Percentiles rank a stretch among this genome's conserved stretches.
phyloP scores from a whole-genome alignment of 2,329 filamentous ascomycete genomes.

The Juglanconis oblonga region DNA sequence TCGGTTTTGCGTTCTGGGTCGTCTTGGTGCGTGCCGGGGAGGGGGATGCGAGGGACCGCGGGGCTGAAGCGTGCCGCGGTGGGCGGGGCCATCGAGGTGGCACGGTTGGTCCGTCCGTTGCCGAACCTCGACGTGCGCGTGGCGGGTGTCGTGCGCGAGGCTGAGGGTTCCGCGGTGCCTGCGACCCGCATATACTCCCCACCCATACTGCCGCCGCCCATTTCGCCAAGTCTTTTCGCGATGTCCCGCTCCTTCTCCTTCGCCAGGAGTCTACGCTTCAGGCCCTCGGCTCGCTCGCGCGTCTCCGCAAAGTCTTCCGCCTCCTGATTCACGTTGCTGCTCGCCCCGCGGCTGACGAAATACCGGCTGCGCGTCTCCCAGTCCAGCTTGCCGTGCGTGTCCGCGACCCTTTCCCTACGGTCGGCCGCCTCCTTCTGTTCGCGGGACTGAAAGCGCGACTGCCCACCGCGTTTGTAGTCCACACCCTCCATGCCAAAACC shows the following conservation, averaged over 20 bases:
- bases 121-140: slow-evolving; percentile 15
- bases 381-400: slow-evolving; percentile 49
- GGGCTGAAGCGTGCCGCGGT: slow-evolving; percentile 17
- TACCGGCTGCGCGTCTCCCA: slow-evolving; percentile 55
- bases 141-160: slow-evolving; percentile 11
- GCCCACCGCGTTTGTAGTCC: slow-evolving; percentile 19
- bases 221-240: slow-evolving; percentile 61
- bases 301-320: slow-evolving; percentile 44
- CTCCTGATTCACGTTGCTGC: slow-evolving; percentile 19
- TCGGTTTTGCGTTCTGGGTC: slow-evolving; percentile 33
- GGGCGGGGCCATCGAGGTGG: slow-evolving; percentile 10
- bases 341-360: slow-evolving; percentile 48
- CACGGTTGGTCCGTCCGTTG: background rate
- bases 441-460: slow-evolving; percentile 23
- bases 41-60: slow-evolving; percentile 13
- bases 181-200: slow-evolving; percentile 64
- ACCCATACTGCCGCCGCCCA: slow-evolving; percentile 61
- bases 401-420: slow-evolving; percentile 21
- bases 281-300: slow-evolving; percentile 61
- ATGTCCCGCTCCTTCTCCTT: slow-evolving; percentile 72
- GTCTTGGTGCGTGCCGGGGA: slow-evolving; percentile 15
- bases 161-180: slow-evolving; percentile 7
- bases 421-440: slow-evolving; percentile 25
- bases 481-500: slow-evolving; percentile 33
- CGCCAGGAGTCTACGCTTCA: slow-evolving; percentile 62